Evolutionary conservation across 169 alveolate species (phyloP).

Genomic region (Plasmodium malariae): DNA sequence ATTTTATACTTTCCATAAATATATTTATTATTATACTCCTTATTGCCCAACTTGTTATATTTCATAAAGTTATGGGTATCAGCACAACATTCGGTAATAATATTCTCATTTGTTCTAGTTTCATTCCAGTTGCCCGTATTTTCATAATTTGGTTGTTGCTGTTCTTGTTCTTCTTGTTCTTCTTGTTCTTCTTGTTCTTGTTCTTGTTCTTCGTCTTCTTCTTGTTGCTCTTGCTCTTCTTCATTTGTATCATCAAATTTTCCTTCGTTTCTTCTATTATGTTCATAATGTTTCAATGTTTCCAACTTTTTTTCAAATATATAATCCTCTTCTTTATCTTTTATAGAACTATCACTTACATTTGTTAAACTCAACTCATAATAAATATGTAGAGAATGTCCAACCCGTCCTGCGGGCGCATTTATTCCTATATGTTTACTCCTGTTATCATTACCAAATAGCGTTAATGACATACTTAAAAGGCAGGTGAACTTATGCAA

Average conservation of each 20-base stretch:
- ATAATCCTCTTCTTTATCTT: slow-evolving; percentile 15
- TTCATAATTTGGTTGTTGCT: no score
- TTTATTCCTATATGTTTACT: slow-evolving; percentile 8
- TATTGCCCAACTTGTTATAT: background rate
- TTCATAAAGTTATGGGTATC: background rate
- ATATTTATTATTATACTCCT: background rate
- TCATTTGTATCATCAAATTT: background rate
- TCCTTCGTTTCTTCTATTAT: background rate
- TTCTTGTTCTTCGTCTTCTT: background rate
- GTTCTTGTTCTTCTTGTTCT: background rate
- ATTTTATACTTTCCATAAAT: slow-evolving; percentile 39
- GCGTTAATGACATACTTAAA: slow-evolving; percentile 72
- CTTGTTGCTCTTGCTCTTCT: background rate
- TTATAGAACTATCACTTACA: background rate
- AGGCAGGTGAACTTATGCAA: background rate
- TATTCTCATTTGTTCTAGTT: no score
- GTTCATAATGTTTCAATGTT: slow-evolving; percentile 2
- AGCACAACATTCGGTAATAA: background rate
- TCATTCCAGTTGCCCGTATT: no score
- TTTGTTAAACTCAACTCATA: slow-evolving; percentile 36
- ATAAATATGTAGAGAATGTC: slow-evolving; percentile 70
- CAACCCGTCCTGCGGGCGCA: slow-evolving; percentile 61
- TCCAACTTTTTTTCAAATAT: background rate
- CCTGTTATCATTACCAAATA: slow-evolving; percentile 37
- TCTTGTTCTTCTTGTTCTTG: background rate